Evolutionary conservation across 352 stramenopile species (phyloP).

Genomic region (Phytopythium delawarense): DNA sequence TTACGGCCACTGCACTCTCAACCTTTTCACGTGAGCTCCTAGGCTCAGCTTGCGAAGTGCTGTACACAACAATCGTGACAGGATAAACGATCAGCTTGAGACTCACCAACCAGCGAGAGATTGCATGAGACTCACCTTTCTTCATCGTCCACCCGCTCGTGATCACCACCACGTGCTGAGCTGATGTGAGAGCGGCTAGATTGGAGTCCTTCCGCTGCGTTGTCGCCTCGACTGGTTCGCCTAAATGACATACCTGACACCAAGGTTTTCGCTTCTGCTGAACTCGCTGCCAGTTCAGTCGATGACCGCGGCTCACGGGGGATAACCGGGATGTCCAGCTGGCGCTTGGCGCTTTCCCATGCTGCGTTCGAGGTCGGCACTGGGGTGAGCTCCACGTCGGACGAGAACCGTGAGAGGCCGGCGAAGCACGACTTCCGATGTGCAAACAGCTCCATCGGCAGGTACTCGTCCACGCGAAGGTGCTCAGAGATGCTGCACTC

Average conservation of each 20-base stretch:
- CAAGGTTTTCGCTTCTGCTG: neutral
- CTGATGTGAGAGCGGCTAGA: neutral
- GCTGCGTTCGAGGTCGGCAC: slow-evolving; percentile 22
- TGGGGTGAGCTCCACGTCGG: slow-evolving; percentile 45
- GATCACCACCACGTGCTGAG: neutral
- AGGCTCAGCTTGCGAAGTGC: neutral
- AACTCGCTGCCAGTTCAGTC: neutral
- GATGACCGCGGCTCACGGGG: neutral
- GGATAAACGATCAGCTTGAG: neutral
- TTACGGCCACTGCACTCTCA: neutral
- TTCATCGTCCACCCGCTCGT: neutral
- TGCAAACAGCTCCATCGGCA: slow-evolving; percentile 38
- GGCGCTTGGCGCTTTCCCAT: slow-evolving; percentile 32
- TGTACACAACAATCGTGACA: neutral
- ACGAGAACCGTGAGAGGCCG: slow-evolving; percentile 47
- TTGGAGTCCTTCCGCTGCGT: neutral
- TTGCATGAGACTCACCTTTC: neutral
- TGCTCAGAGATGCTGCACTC: slow-evolving; percentile 43
- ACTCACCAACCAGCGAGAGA: neutral
- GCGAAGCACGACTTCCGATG: slow-evolving; percentile 42
- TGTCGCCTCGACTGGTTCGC: neutral
- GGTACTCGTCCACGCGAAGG: slow-evolving; percentile 8
- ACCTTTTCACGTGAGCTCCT: neutral
- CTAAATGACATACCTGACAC: neutral
- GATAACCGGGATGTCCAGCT: slow-evolving; percentile 25